Percentiles rank a stretch among this genome's conserved stretches.
Conservation (phyloP, 2,329 filamentous ascomycete genomes). For the Fusarium cyanostomum region DNA sequence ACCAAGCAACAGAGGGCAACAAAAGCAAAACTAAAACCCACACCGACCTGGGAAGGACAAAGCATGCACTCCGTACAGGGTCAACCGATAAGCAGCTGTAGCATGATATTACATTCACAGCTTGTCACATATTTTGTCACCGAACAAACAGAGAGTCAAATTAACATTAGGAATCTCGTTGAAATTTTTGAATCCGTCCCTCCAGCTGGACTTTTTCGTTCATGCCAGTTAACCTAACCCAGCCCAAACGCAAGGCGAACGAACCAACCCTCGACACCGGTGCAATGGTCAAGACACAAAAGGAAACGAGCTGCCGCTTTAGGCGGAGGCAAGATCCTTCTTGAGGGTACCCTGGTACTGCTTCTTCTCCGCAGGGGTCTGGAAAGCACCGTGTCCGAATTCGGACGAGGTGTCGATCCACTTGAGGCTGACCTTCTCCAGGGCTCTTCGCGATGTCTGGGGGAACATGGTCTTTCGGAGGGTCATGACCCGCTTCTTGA, state of each 20-base stretch:
- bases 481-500: constrained; percentile 99
- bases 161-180: constrained; percentile 50
- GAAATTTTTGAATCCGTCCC: constrained; percentile 46
- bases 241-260: constrained; percentile 50
- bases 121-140: constrained; percentile 8
- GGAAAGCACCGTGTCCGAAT: constrained; percentile 99
- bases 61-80: no score
- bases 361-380: constrained; percentile 98
- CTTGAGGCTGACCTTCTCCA: constrained; percentile 99
- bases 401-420: constrained; percentile 99
- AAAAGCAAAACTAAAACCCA: neutral
- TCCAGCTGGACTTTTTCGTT: constrained; percentile 50
- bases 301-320: constrained; percentile 53
- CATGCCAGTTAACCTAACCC: constrained; percentile 51
- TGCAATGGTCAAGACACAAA: constrained; percentile 60
- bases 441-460: constrained; percentile 92
- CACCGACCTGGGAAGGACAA: no score
- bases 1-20: neutral
- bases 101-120: neutral
- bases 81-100: no score
- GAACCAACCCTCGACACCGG: constrained; percentile 63
- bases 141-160: constrained; percentile 33
- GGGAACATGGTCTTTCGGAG: constrained; percentile 98
- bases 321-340: constrained; percentile 79
- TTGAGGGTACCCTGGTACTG: constrained; percentile 98